phyloP scores from a whole-genome alignment of 257 asterid genomes.

The Solanum piurae region DNA sequence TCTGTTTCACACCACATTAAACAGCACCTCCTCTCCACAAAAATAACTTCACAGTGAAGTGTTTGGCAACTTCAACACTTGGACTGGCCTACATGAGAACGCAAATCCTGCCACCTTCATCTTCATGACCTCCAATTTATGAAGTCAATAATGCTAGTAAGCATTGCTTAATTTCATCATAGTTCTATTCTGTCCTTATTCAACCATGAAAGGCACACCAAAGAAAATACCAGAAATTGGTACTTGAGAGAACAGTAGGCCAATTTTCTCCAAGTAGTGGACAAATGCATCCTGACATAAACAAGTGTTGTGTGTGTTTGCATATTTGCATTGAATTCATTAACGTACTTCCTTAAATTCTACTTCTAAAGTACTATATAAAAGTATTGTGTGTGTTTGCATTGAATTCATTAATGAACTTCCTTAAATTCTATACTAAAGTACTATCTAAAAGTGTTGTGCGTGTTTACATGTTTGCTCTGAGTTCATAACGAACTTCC shows the following conservation, averaged over 20 bases:
- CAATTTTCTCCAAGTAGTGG: neutral
- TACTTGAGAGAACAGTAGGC: neutral
- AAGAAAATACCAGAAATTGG: neutral
- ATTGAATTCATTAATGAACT: neutral
- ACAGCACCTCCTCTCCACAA: neutral
- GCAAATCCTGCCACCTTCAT: neutral
- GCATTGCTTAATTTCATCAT: neutral
- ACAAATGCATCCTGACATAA: neutral
- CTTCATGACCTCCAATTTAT: neutral
- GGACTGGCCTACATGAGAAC: neutral
- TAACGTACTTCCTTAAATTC: neutral
- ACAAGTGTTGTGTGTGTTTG: neutral
- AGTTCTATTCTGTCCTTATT: neutral
- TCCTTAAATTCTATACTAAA: neutral
- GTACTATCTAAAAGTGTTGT: neutral
- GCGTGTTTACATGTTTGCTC: neutral
- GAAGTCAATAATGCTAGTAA: neutral
- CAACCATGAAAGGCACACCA: neutral
- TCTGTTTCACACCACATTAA: neutral
- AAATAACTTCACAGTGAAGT: neutral
- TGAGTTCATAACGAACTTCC: neutral
- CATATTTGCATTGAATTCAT: neutral
- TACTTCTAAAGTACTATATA: neutral
- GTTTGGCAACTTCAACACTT: neutral
- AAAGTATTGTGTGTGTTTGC: neutral